Conservation (phyloP, 371 early-diverging fungal species). For the Rhizomucor pusillus region DNA sequence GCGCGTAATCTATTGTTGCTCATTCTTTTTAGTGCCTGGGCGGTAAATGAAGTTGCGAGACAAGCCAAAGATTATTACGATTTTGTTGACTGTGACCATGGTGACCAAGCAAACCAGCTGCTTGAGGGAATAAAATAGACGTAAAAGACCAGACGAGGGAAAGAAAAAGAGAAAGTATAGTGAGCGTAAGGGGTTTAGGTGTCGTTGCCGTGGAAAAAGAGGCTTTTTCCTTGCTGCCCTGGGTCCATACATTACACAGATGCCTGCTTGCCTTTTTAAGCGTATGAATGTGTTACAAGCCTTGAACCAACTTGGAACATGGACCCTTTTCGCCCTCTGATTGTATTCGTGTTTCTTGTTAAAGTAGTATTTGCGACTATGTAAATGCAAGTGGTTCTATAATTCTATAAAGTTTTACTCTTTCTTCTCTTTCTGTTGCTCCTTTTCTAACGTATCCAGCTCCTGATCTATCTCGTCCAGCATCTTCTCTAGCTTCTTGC, state of each 20-base stretch:
- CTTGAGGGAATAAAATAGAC: slow-evolving; percentile 12
- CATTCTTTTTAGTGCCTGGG: too few relatives aligned
- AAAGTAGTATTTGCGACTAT: background rate
- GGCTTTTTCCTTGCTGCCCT: too few relatives aligned
- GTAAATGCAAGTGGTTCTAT: background rate
- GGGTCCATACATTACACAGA: background rate
- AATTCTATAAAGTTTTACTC: background rate
- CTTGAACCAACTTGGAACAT: too few relatives aligned
- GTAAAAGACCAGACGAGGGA: slow-evolving; percentile 9
- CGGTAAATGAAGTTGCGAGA: too few relatives aligned
- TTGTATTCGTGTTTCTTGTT: too few relatives aligned
- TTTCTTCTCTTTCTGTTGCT: slow-evolving; percentile 11
- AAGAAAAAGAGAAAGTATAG: slow-evolving; percentile 10
- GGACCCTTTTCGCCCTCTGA: too few relatives aligned
- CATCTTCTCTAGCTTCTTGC: slow-evolving; percentile 65
- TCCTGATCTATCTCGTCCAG: slow-evolving; percentile 70
- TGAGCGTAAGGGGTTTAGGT: slow-evolving; percentile 9
- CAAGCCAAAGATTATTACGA: slow-evolving; percentile 16
- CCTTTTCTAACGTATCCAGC: slow-evolving; percentile 53
- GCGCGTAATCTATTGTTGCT: slow-evolving; percentile 22
- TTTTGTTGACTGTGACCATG: slow-evolving; percentile 34
- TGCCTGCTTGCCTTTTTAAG: background rate
- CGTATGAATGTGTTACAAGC: background rate
- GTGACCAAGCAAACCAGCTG: slow-evolving; percentile 30
- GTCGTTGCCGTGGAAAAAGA: background rate